These are phyloP conservation scores for Xylaria sp. DNA, from an alignment of 2,329 filamentous ascomycete species.

Conservation along the genomic window DNA sequence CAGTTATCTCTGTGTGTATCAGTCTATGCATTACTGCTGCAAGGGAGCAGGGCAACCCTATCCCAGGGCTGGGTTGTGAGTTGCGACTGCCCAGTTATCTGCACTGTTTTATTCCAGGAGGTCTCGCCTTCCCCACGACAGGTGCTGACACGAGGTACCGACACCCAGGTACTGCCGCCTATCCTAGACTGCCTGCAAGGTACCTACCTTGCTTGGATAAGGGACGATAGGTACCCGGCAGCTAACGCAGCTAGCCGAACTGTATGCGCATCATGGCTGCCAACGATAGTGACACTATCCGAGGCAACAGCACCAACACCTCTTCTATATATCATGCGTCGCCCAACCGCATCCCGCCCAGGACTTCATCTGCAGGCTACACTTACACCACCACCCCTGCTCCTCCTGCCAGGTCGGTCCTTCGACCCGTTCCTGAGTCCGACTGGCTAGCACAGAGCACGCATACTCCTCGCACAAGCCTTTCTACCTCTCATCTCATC, in stretches of 20 bases:
- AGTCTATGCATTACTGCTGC: neutral
- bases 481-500: constrained; percentile 42
- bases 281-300: constrained; percentile 27
- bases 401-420: constrained; percentile 54
- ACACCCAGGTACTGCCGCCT: neutral
- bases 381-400: constrained; percentile 52
- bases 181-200: neutral
- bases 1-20: too few relatives aligned
- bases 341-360: constrained; percentile 77
- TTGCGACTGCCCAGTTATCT: neutral
- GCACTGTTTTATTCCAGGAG: neutral
- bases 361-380: constrained; percentile 74
- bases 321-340: constrained; percentile 54
- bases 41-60: neutral
- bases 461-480: constrained; percentile 48
- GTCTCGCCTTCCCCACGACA: neutral
- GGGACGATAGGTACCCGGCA: neutral
- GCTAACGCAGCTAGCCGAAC: constrained; percentile 3
- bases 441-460: constrained; percentile 66
- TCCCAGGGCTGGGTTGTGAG: neutral
- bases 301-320: constrained; percentile 10
- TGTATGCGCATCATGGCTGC: constrained; percentile 36
- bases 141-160: neutral
- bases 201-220: neutral
- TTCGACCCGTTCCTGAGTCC: constrained; percentile 68